Percentiles rank a stretch among this genome's conserved stretches.
Conservation (phyloP, 23 red algal species). For the Chondrus crispus region DNA sequence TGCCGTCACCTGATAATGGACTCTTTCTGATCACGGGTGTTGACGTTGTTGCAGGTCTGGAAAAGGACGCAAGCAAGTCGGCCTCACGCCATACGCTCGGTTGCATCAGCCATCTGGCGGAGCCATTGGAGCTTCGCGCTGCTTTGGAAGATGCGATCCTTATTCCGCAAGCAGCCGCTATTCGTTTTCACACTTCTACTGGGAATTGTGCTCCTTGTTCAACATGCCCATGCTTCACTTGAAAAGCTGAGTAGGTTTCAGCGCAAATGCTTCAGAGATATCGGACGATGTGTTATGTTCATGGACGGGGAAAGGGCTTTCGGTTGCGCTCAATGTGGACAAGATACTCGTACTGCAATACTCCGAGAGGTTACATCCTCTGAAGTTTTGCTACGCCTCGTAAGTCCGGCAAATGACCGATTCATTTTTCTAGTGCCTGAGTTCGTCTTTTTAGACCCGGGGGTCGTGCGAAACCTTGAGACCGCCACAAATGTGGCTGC, state of each 20-base stretch:
- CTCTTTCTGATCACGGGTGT: too few relatives aligned
- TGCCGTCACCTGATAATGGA: too few relatives aligned
- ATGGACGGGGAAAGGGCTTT: background rate
- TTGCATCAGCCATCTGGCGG: too few relatives aligned
- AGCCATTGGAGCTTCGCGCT: too few relatives aligned
- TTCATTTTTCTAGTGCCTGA: conserved; percentile 42
- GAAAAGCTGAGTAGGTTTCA: background rate
- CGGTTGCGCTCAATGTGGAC: conserved; percentile 38
- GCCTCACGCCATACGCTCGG: too few relatives aligned
- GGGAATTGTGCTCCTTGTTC: too few relatives aligned
- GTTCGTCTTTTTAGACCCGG: conserved; percentile 15
- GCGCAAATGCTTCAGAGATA: conserved; percentile 14
- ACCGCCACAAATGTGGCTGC: conserved; percentile 17
- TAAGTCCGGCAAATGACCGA: background rate
- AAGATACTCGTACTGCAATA: conserved; percentile 12
- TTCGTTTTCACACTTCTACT: too few relatives aligned
- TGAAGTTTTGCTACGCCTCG: background rate
- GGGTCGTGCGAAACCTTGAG: conserved; percentile 12
- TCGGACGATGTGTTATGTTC: conserved; percentile 20
- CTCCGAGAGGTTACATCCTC: background rate
- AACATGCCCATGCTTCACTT: background rate
- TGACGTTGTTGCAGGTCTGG: too few relatives aligned
- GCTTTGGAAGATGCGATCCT: too few relatives aligned
- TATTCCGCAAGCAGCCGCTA: too few relatives aligned
- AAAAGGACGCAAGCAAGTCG: too few relatives aligned